These are phyloP conservation scores for Saccharomycopsis vini DNA, from an alignment of 805 yeast genomes.

Conservation along the genomic window DNA sequence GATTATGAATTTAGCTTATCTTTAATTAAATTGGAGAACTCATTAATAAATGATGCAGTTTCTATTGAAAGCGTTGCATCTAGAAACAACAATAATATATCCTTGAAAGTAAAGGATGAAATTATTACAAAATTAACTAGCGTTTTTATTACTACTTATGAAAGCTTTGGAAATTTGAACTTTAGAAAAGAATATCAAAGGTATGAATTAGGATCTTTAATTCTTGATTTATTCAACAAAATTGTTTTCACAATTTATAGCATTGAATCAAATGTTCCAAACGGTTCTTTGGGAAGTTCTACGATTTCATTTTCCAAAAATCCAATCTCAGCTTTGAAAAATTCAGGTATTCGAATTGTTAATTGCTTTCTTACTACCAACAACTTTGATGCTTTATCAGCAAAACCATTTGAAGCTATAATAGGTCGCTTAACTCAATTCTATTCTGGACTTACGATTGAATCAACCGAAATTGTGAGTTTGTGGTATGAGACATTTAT, in stretches of 20 bases:
- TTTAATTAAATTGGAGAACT: slow-evolving; percentile 44
- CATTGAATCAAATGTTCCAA: slow-evolving; percentile 29
- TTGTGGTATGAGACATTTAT: slow-evolving; percentile 43
- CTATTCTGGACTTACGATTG: slow-evolving; percentile 18
- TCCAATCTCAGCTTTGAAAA: slow-evolving; percentile 33
- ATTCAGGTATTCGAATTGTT: slow-evolving; percentile 42
- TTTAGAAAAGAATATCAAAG: slow-evolving; percentile 49
- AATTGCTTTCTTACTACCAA: slow-evolving; percentile 47
- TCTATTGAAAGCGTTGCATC: slow-evolving; percentile 22
- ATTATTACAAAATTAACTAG: slow-evolving; percentile 45
- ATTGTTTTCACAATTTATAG: slow-evolving; percentile 49
- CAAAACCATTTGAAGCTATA: slow-evolving; percentile 43
- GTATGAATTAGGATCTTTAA: slow-evolving; percentile 47
- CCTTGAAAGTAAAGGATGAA: slow-evolving; percentile 38
- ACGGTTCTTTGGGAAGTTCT: neutral
- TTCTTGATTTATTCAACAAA: slow-evolving; percentile 45
- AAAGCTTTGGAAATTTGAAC: slow-evolving; percentile 64
- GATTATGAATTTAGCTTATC: slow-evolving; percentile 56
- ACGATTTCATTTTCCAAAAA: slow-evolving; percentile 8
- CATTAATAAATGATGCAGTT: slow-evolving; percentile 39
- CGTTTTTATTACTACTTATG: slow-evolving; percentile 62
- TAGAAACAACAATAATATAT: slow-evolving; percentile 23
- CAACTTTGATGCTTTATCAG: slow-evolving; percentile 42
- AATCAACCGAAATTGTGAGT: slow-evolving; percentile 36
- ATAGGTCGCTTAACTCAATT: slow-evolving; percentile 38